phyloP scores from a whole-genome alignment of 352 stramenopile species.

The Globisporangium apiculatum region DNA sequence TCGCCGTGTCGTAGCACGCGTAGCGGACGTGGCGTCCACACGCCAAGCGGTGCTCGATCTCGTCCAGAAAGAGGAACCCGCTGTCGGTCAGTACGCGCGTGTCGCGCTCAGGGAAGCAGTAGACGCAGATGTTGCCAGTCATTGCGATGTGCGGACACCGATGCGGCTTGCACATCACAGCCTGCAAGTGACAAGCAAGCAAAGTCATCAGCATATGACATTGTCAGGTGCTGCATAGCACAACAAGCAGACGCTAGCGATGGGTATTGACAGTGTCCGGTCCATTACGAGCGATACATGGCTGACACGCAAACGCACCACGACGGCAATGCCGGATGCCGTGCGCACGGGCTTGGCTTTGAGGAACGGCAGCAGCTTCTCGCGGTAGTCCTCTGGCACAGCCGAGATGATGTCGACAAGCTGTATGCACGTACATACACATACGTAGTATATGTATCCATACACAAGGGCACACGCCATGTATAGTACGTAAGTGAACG shows the following conservation, averaged over 20 bases:
- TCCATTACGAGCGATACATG: not conserved
- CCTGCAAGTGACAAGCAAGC: conserved; percentile 19
- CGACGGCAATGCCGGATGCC: conserved; percentile 92
- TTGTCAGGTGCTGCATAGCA: too few species aligned
- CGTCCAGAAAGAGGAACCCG: conserved; percentile 10
- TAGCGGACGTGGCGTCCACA: conserved; percentile 3
- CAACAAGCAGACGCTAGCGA: too few species aligned
- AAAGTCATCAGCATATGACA: not conserved
- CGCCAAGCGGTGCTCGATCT: conserved; percentile 7
- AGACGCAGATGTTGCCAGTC: conserved; percentile 96
- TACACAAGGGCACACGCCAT: not conserved
- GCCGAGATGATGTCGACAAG: conserved; percentile 95
- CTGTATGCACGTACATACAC: conserved; percentile 12
- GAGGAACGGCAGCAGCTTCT: conserved; percentile 89
- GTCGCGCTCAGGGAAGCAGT: conserved; percentile 24
- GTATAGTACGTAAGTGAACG: too few species aligned
- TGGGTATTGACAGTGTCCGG: too few species aligned
- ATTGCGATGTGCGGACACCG: conserved; percentile 97
- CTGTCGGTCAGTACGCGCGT: conserved; percentile 8
- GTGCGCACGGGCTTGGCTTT: conserved; percentile 95
- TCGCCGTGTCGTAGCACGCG: conserved; percentile 10
- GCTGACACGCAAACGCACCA: conserved; percentile 30
- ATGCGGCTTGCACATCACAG: conserved; percentile 97
- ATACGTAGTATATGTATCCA: not conserved
- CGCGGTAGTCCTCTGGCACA: conserved; percentile 89